Percentiles rank a stretch among this genome's conserved stretches.
Evolutionary conservation across 352 stramenopile species (phyloP).

Genomic region (Globisporangium cederbergense): DNA sequence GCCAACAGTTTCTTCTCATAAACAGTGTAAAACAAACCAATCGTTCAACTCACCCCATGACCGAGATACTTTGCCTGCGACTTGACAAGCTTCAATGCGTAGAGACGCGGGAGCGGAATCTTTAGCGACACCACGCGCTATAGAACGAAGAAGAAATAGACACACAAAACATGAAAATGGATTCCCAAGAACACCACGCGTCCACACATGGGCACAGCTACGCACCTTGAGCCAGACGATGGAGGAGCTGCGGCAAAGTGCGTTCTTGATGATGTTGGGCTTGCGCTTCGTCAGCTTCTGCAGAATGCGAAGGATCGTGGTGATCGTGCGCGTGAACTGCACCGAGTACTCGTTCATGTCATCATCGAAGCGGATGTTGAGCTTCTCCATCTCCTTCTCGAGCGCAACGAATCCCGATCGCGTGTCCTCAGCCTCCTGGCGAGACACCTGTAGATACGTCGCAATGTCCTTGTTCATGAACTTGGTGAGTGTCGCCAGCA

Average conservation of each 20-base stretch:
- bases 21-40: not conserved
- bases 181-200: not conserved
- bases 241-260: constrained; percentile 62
- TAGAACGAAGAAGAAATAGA: not conserved
- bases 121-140: constrained; percentile 70
- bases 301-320: constrained; percentile 69
- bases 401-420: constrained; percentile 57
- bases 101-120: constrained; percentile 60
- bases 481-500: constrained; percentile 72
- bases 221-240: constrained; percentile 80
- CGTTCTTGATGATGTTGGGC: constrained; percentile 82
- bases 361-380: constrained; percentile 56
- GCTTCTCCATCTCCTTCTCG: constrained; percentile 59
- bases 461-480: constrained; percentile 86
- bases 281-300: constrained; percentile 86
- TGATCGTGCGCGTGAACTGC: constrained; percentile 67
- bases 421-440: constrained; percentile 44
- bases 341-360: constrained; percentile 70
- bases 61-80: constrained; percentile 82
- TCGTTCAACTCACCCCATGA: constrained; percentile 42
- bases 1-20: not conserved
- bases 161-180: not conserved
- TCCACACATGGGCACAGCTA: not conserved
- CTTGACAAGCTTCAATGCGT: constrained; percentile 83
- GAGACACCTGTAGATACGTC: constrained; percentile 73